A percentile compares a stretch with the other conserved stretches of the same genome.
Evolutionary conservation across 352 stramenopile genomes (phyloP).

Genomic region (Globisporangium perplexum): DNA sequence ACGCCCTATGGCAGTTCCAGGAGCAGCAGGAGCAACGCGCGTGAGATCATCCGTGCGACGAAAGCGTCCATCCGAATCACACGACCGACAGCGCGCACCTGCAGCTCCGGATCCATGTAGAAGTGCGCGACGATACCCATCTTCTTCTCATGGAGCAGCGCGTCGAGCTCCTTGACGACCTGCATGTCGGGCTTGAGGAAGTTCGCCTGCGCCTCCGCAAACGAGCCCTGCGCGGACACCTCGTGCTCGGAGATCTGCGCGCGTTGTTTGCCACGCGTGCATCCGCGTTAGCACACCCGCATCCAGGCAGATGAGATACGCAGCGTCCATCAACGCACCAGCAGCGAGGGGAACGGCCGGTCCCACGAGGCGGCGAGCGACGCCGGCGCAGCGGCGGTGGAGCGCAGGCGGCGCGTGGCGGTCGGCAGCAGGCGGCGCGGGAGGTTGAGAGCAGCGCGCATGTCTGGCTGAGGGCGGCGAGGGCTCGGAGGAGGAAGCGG

Average conservation of each 20-base stretch:
- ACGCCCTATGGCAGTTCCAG: conserved; percentile 33
- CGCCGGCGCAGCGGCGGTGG: conserved; percentile 40
- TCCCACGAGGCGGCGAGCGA: conserved; percentile 71
- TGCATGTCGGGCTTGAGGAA: conserved; percentile 84
- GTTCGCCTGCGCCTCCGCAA: conserved; percentile 84
- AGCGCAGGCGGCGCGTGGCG: conserved; percentile 13
- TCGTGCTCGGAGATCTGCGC: conserved; percentile 65
- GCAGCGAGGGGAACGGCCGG: conserved; percentile 68
- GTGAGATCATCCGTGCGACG: neutral
- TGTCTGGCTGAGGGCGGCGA: conserved; percentile 4
- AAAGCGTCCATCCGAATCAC: neutral
- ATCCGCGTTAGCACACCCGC: neutral
- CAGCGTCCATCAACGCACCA: no score
- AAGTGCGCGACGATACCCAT: conserved; percentile 97
- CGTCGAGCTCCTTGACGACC: conserved; percentile 83
- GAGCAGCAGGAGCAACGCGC: neutral
- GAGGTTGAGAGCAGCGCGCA: conserved; percentile 28
- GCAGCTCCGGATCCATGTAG: conserved; percentile 98
- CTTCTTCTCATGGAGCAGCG: conserved; percentile 87
- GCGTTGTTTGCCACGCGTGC: no score
- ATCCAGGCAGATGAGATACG: no score
- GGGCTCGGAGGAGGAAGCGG: neutral
- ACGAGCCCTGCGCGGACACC: conserved; percentile 79
- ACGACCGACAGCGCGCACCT: conserved; percentile 43
- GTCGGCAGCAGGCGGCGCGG: conserved; percentile 16